Evolutionary conservation across 306 rosid species (phyloP), one percentile per base, ranked within the genome.

Genomic region (cucumber (Cucumis sativus)): DNA sequence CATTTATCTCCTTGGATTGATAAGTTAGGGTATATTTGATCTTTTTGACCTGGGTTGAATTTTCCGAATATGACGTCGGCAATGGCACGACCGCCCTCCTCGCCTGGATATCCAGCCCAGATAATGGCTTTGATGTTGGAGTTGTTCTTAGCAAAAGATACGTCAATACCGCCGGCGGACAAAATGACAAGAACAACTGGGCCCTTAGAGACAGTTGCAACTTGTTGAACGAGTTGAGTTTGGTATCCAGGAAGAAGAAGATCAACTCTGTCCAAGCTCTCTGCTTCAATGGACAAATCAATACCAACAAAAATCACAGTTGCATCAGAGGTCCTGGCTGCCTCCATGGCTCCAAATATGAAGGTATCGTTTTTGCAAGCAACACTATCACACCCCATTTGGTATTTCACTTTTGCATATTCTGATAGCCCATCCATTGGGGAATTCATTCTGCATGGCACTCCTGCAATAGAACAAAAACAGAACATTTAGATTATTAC

Each of bases 241-340:
- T 92, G 98, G 84, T 80, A 92, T 15, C 96, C 92, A 17, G 98
- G 96, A 63, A 92, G 79, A 58, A 91, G 87, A 83, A 92, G 75
- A 79, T 85, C 87, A 78, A 58, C 92, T 82, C 96, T 60, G 65
- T 89, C 98, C 21, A 88, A 74, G 21, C 92, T 92, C 65, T 92
- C 98, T 20, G 91, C 94, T 77, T 92, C 98, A 55, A 92, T 58
- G 47, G 92, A 89, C 79, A 85, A 89, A 39, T 90, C 96, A 49
- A 90, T 80, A 52, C 98, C 96, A 54, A 83, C 89, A 51, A 90
- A 86, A 41, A 87, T 18, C 52, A 92, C 94, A 6, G 80, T 85
- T 28, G 84, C 85, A 79, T 92, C 92, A 35, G 90, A 83, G 17
- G 80, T 39, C 9, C 85, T 74, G 15, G 90, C 91, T 0, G 87